Base-by-base conservation (phyloP, 305 asterid species). In the Ilex paraguariensis region DNA sequence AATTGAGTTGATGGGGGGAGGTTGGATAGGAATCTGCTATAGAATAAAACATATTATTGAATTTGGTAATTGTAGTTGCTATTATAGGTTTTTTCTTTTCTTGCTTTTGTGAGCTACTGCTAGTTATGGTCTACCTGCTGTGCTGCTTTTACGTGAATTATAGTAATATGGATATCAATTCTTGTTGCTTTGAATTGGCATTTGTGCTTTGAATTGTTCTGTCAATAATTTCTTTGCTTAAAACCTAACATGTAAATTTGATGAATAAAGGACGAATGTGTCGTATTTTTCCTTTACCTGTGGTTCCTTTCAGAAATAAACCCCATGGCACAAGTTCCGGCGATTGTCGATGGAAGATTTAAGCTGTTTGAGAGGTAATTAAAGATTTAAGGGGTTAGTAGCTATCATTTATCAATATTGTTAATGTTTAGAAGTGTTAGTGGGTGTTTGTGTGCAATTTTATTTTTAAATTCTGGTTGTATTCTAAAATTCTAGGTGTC, bases 321-420 rank as follows among this genome's bases (percentile, higher is more conserved):
- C 68, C 95, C 95, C 65, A 63, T 83, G 90, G 78, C 39, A 75
- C 70, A 84, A 81, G 84, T 93, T 31, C 99, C 99, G 5, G 96
- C 95, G 6, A 79, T 93, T 44, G 87, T 78, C 52, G 95, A 93
- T 76, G 99, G 87, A 63, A 71, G 83, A 62, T 87, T 90, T 70
- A 86, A 77, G 81, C 99, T 93, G 62, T 84, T 72, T 57, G 97
- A 85, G 80, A 83, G 94, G 94, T 83, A 66, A 36, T 36, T 8
- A 36, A 36, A 36, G 42, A 36, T 36, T 36, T 36, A 36, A 21
- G 42, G 9, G 42, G 9, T 36, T 21, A n/a, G 56, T 4, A 52
- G 6, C 3, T 52, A 10, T 52, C 30, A 14, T 4, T 15, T 14
- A 13, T 52, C 4, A 7, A 52, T 52, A 3, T 15, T 15, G 56